Conservation (phyloP, 2,329 filamentous ascomycete species). For the Tolypocladium inflatum region DNA sequence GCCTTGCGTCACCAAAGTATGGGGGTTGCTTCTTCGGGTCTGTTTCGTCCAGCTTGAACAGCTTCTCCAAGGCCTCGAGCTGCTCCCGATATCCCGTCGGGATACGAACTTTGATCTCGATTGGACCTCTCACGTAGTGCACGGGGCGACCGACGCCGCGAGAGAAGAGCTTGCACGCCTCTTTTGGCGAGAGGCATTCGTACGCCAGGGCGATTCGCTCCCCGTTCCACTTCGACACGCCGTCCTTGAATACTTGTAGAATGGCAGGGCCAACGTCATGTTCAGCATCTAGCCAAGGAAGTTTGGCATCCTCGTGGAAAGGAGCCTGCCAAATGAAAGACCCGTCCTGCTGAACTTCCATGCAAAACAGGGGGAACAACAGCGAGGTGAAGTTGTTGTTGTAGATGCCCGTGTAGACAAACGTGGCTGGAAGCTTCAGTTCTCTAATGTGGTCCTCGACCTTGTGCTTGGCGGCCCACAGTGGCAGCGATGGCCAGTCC, state of each 20-base stretch:
- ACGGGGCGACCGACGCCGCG: slow-evolving; percentile 71
- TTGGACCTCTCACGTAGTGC: slow-evolving; percentile 65
- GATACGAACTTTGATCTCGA: slow-evolving; percentile 78
- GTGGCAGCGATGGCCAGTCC: slow-evolving; percentile 71
- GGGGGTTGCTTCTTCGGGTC: slow-evolving; percentile 49
- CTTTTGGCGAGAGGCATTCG: slow-evolving; percentile 72
- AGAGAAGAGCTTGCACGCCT: slow-evolving; percentile 74
- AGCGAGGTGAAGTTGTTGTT: slow-evolving; percentile 98
- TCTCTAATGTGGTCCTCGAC: slow-evolving; percentile 86
- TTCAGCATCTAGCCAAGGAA: slow-evolving; percentile 94
- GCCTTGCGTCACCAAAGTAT: slow-evolving; percentile 49
- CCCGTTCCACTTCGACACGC: slow-evolving; percentile 72
- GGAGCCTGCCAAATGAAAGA: slow-evolving; percentile 90
- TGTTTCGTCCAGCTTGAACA: slow-evolving; percentile 42
- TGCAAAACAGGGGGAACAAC: slow-evolving; percentile 87
- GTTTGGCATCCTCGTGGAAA: slow-evolving; percentile 78
- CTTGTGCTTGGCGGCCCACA: slow-evolving; percentile 88
- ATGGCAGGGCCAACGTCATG: slow-evolving; percentile 91
- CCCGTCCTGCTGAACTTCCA: slow-evolving; percentile 77
- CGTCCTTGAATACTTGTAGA: slow-evolving; percentile 92
- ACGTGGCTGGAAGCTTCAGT: slow-evolving; percentile 76
- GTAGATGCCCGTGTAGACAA: slow-evolving; percentile 94
- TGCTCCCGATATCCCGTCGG: slow-evolving; percentile 85
- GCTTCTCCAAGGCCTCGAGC: slow-evolving; percentile 57
- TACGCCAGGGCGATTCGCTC: slow-evolving; percentile 79